Percentiles rank a stretch among this genome's conserved stretches.
Conservation (phyloP, 352 stramenopile species). For the Globisporangium apiculatum region DNA sequence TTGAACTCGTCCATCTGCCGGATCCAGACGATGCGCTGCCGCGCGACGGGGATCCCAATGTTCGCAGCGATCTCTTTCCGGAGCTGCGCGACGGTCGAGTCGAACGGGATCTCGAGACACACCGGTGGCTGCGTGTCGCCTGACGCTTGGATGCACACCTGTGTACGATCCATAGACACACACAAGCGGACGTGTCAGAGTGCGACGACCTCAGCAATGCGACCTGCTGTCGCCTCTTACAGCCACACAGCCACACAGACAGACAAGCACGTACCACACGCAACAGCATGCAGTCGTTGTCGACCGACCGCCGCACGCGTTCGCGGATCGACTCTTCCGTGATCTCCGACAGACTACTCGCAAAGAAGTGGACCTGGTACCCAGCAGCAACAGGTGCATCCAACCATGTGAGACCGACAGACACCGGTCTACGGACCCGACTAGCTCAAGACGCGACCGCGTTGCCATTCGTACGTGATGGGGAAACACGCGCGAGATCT, state of each 20-base stretch:
- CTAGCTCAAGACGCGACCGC: too few relatives aligned
- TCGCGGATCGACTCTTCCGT: constrained; percentile 82
- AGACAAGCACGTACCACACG: constrained; percentile 47
- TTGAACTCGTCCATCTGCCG: constrained; percentile 79
- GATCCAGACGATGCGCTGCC: constrained; percentile 89
- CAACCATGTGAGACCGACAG: too few relatives aligned
- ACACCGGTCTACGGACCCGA: too few relatives aligned
- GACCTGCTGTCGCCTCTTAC: neutral
- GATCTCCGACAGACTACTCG: constrained; percentile 67
- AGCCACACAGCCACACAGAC: neutral
- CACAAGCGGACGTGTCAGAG: too few relatives aligned
- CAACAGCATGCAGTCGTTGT: constrained; percentile 84
- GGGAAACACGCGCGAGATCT: constrained; percentile 85
- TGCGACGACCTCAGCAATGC: neutral
- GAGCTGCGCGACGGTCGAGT: constrained; percentile 64
- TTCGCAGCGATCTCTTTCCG: constrained; percentile 72
- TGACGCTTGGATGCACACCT: constrained; percentile 82
- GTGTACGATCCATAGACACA: neutral
- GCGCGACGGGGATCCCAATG: constrained; percentile 72
- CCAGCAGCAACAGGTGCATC: too few relatives aligned
- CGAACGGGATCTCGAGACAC: constrained; percentile 77
- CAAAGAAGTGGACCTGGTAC: constrained; percentile 79
- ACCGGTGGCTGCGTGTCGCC: constrained; percentile 71
- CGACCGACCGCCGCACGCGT: constrained; percentile 69
- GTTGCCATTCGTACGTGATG: constrained; percentile 56